A percentile compares a stretch with the other conserved stretches of the same genome.
These are phyloP conservation scores for Apiospora hydei DNA, from an alignment of 2,329 filamentous ascomycete species.

Conservation along the genomic window DNA sequence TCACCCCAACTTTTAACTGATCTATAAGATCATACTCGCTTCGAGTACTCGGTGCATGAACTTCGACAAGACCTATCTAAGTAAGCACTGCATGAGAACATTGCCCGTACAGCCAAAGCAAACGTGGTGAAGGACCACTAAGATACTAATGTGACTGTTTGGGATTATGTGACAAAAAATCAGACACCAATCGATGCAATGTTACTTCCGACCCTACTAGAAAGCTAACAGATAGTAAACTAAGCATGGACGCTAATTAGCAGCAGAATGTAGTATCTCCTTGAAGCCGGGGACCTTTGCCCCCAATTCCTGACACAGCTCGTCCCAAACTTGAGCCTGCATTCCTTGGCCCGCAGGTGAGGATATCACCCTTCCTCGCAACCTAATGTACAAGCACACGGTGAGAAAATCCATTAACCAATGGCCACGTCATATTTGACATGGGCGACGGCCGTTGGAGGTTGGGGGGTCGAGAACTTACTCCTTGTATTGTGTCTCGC, in stretches of 20 bases:
- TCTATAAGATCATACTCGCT: neutral
- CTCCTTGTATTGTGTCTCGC: neutral
- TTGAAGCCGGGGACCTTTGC: slow-evolving; percentile 33
- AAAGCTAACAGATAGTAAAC: neutral
- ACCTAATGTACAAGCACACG: slow-evolving; percentile 24
- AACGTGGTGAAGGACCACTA: neutral
- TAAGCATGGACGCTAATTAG: neutral
- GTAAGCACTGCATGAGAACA: neutral
- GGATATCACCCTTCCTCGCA: slow-evolving; percentile 28
- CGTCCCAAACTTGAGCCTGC: slow-evolving; percentile 34
- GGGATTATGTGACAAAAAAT: neutral
- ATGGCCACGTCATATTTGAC: neutral
- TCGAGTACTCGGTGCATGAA: neutral
- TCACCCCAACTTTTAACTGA: neutral
- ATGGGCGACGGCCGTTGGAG: neutral
- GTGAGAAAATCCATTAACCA: too few species aligned
- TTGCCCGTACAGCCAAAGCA: neutral
- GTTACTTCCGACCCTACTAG: neutral
- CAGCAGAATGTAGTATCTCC: slow-evolving; percentile 6
- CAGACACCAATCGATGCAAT: neutral
- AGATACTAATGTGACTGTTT: neutral
- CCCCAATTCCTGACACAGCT: slow-evolving; percentile 36
- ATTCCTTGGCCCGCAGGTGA: slow-evolving; percentile 32
- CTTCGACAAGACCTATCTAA: neutral
- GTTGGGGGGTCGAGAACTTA: neutral